phyloP scores from a whole-genome alignment of 495 filamentous ascomycete species.

The Penicillium antarcticum region DNA sequence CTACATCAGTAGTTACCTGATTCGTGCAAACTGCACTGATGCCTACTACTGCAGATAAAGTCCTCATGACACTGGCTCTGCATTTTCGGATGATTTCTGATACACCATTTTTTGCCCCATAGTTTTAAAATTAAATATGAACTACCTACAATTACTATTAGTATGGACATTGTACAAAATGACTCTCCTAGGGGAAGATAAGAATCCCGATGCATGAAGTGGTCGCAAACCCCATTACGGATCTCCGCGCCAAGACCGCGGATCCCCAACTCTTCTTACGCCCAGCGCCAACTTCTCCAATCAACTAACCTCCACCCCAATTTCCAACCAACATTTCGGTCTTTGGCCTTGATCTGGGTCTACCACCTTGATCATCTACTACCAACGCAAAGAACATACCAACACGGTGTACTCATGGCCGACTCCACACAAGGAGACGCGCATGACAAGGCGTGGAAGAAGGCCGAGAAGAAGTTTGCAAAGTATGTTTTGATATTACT shows the following conservation, averaged over 20 bases:
- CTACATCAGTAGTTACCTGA: too few relatives aligned
- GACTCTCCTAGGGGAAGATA: background rate
- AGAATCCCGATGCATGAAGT: background rate
- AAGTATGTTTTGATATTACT: slow-evolving; percentile 28
- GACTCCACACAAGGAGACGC: slow-evolving; percentile 14
- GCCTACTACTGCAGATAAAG: too few relatives aligned
- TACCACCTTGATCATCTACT: background rate
- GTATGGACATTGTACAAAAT: too few relatives aligned
- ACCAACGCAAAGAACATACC: background rate
- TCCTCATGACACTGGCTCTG: too few relatives aligned
- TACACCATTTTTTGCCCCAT: too few relatives aligned
- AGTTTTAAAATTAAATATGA: too few relatives aligned
- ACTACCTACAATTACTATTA: too few relatives aligned
- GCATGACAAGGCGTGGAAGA: slow-evolving; percentile 34
- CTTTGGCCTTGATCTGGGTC: background rate
- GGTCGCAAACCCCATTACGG: background rate
- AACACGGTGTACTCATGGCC: slow-evolving; percentile 9
- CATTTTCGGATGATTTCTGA: too few relatives aligned
- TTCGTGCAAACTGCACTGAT: too few relatives aligned
- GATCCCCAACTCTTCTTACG: slow-evolving; percentile 20
- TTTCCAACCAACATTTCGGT: background rate
- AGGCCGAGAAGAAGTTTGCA: slow-evolving; percentile 37
- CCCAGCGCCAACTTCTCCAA: slow-evolving; percentile 20
- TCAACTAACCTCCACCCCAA: slow-evolving; percentile 11
- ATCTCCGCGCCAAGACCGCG: slow-evolving; percentile 33